Evolutionary conservation across 257 asterid species (phyloP), one percentile per base, ranked within the genome.

Genomic region (Gynochthodes officinalis): DNA sequence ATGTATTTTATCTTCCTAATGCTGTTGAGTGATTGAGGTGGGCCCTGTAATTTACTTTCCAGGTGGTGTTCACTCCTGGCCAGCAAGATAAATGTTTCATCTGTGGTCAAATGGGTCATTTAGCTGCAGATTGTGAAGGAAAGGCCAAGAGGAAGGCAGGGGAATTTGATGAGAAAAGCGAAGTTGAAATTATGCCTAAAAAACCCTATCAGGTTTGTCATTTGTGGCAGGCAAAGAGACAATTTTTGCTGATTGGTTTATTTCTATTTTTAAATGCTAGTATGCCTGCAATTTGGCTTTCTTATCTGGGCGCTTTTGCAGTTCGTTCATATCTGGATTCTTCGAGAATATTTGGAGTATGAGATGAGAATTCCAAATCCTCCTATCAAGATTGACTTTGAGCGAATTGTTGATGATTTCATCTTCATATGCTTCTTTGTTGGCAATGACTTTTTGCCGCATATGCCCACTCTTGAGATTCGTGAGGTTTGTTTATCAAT

Each of bases 391-490:
- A 82, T 86, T 69, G 99, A 95, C 76, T 73, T 89, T 19, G 99
- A 95, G 79, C 78, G 96, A 82, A 84, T 95, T 54, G 71, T 91
- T 71, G 99, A 95, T 69, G 99, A 95, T 81, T 95, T 92, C 80
- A 90, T 95, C 79, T 95, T 95, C 84, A 85, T 95, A 69, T 95
- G 99, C 81, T 94, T 94, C 89, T 94, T 94, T 71, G 97, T 94
- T 33, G 99, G 99, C 78, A 94, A 94, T 75, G 99, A 94, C 80
- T 94, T 94, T 76, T 82, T 94, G 87, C 99, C 99, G 6, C 99
- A 94, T 80, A 94, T 94, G 99, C 99, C 99, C 50, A 94, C 99
- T 33, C 96, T 94, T 54, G 99, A 94, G 94, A 95, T 91, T 59
- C 98, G 98, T 39, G 99, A 95, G 98, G 99, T 92, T 44, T 78